Evolutionary conservation across 345 rosid species (phyloP).

Genomic region (Lepidium didymum): DNA sequence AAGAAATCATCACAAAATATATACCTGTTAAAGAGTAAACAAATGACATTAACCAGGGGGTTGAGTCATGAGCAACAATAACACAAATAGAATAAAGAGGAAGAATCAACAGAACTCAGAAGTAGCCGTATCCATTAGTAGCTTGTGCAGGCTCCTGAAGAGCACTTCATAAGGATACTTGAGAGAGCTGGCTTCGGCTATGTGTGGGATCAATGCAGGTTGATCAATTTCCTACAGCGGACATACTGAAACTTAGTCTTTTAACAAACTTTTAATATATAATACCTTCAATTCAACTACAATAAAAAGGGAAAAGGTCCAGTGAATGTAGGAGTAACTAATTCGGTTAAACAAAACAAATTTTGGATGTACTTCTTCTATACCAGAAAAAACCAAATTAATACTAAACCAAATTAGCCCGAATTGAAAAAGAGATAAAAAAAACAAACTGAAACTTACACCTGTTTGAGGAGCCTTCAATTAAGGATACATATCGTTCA

Average conservation of each 20-base stretch:
- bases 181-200: conserved; percentile 91
- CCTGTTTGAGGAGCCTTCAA: not conserved
- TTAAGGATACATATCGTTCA: not conserved
- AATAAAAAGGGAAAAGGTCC: not conserved
- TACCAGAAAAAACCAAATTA: not conserved
- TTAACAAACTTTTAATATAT: not conserved
- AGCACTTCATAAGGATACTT: conserved; percentile 98
- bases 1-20: conserved; percentile 95
- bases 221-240: conserved; percentile 87
- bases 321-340: not conserved
- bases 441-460: not conserved
- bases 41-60: conserved; percentile 6
- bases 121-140: conserved; percentile 98
- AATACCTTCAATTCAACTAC: not conserved
- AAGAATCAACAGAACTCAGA: conserved; percentile 63
- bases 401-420: not conserved
- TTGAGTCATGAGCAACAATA: not conserved
- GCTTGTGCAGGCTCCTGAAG: conserved; percentile 91
- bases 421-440: not conserved
- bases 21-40: conserved; percentile 47
- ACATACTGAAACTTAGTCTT: conserved; percentile 14
- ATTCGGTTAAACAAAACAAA: not conserved
- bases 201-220: conserved; percentile 97
- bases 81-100: conserved; percentile 10
- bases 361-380: conserved; percentile 1